phyloP scores from a whole-genome alignment of 1,139 yeast species.

The Candida albicans region DNA sequence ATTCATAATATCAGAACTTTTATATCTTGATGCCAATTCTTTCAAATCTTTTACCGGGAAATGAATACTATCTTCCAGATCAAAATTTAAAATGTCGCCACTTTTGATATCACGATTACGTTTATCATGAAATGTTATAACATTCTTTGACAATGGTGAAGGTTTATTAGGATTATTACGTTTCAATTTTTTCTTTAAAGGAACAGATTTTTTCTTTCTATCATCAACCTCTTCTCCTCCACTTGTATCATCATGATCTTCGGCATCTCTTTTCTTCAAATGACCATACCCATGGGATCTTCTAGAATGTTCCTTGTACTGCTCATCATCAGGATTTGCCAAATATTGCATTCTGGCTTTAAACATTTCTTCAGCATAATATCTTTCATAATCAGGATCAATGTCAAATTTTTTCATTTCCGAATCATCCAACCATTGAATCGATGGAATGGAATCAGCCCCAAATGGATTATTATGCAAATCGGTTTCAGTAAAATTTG shows the following conservation, averaged over 20 bases:
- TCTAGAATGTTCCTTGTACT: slow-evolving; percentile 29
- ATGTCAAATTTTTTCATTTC: slow-evolving; percentile 52
- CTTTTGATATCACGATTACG: not conserved
- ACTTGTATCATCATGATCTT: slow-evolving; percentile 14
- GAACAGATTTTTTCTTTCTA: slow-evolving; percentile 9
- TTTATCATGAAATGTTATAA: slow-evolving; percentile 4
- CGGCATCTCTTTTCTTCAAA: slow-evolving; percentile 19
- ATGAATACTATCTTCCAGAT: slow-evolving; percentile 13
- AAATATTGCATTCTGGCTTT: slow-evolving; percentile 59
- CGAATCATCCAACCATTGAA: slow-evolving; percentile 40
- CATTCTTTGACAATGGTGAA: slow-evolving; percentile 15
- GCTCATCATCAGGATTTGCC: slow-evolving; percentile 38
- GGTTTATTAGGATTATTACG: slow-evolving; percentile 9
- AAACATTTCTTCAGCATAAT: slow-evolving; percentile 71
- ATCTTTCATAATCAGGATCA: slow-evolving; percentile 70
- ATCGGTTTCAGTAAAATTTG: slow-evolving; percentile 56
- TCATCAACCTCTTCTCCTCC: slow-evolving; percentile 10
- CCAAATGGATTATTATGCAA: slow-evolving; percentile 68
- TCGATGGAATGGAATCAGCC: slow-evolving; percentile 46
- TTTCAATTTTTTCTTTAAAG: slow-evolving; percentile 12
- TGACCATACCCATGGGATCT: slow-evolving; percentile 30
- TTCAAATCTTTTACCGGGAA: slow-evolving; percentile 26
- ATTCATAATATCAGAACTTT: slow-evolving; percentile 6
- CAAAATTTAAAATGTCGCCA: not conserved
- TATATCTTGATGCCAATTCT: slow-evolving; percentile 13